phyloP scores from a whole-genome alignment of 139 green algal genomes.

The Chlorella sp. region DNA sequence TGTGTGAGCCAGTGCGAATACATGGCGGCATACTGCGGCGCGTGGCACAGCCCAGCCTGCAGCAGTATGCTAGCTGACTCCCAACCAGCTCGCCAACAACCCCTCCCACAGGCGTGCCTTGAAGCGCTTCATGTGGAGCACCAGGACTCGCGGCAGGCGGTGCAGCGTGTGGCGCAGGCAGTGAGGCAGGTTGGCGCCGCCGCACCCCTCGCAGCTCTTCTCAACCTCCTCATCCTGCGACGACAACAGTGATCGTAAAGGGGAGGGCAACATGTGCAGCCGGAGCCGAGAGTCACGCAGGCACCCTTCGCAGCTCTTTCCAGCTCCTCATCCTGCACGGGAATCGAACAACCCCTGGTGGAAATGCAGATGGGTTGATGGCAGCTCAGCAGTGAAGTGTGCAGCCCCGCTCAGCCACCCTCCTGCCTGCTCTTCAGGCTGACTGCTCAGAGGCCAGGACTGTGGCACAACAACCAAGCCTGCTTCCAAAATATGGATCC shows the following conservation, averaged over 20 bases:
- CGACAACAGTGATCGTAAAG: too few relatives aligned
- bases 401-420: too few relatives aligned
- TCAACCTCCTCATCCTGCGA: conserved; percentile 56
- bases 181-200: conserved; percentile 42
- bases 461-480: too few relatives aligned
- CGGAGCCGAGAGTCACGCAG: not conserved
- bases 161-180: conserved; percentile 49
- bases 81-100: not conserved
- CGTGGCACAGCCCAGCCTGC: not conserved
- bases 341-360: too few relatives aligned
- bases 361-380: not conserved
- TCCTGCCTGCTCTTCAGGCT: too few relatives aligned
- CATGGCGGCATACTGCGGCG: too few relatives aligned
- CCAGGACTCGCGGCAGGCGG: conserved; percentile 68
- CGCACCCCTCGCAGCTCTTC: conserved; percentile 71
- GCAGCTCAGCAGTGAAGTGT: not conserved
- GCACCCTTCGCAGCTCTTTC: not conserved
- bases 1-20: too few relatives aligned
- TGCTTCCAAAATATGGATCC: not conserved
- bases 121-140: conserved; percentile 82
- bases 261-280: too few relatives aligned
- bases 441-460: too few relatives aligned
- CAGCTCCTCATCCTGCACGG: too few relatives aligned
- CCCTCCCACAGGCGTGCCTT: not conserved
- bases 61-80: not conserved